Conservation (phyloP, 345 rosid genomes). For the Citrus sp. region DNA sequence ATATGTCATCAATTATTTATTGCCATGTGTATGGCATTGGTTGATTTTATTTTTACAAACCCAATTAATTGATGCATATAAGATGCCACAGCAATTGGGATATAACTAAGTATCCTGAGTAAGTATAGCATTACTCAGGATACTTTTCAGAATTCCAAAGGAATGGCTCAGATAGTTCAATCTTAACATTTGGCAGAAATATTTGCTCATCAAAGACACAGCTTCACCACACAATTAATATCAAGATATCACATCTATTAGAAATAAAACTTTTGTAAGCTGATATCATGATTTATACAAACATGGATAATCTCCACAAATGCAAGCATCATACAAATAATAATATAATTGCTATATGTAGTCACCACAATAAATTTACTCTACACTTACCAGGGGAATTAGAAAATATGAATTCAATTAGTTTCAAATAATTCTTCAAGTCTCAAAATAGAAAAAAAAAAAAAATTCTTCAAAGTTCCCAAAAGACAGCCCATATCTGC, state of each 20-base stretch:
- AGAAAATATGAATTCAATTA: neutral
- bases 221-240: neutral
- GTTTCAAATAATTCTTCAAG: neutral
- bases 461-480: neutral
- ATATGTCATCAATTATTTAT: too few relatives aligned
- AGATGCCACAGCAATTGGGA: too few relatives aligned
- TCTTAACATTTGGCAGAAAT: neutral
- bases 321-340: neutral
- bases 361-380: neutral
- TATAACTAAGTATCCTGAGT: too few relatives aligned
- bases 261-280: neutral
- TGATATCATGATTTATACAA: neutral
- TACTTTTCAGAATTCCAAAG: neutral
- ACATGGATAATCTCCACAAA: neutral
- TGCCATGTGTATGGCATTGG: too few relatives aligned
- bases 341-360: neutral
- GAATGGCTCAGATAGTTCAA: neutral
- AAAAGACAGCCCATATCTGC: neutral
- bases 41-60: too few relatives aligned
- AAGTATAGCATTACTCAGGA: too few relatives aligned
- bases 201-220: neutral
- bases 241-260: neutral
- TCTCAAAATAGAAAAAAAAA: too few relatives aligned
- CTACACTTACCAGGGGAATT: neutral
- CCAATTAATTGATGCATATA: too few relatives aligned